Conservation (phyloP, 345 rosid genomes). For the Hypericum androsaemum region DNA sequence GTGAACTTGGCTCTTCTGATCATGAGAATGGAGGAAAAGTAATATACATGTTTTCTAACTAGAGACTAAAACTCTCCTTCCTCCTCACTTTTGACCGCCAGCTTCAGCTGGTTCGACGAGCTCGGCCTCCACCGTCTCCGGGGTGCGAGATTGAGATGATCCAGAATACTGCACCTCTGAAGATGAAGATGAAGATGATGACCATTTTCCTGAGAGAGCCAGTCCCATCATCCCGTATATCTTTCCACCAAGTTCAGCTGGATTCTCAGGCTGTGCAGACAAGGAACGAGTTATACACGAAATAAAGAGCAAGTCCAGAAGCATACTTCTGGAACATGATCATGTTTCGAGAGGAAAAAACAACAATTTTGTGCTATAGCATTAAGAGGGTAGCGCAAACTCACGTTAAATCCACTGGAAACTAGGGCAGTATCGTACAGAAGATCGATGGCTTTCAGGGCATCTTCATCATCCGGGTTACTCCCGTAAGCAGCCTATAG, state of each 20-base stretch:
- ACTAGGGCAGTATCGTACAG: conserved; percentile 83
- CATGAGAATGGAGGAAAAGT: no score
- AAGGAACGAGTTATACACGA: neutral
- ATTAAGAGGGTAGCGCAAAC: conserved; percentile 11
- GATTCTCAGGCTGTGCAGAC: conserved; percentile 73
- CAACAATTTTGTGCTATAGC: no score
- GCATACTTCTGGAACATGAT: no score
- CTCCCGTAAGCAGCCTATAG: conserved; percentile 65
- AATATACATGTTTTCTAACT: no score
- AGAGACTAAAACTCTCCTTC: neutral
- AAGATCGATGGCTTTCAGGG: conserved; percentile 80
- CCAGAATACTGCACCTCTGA: conserved; percentile 21
- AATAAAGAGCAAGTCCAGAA: neutral
- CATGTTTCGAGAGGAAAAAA: no score
- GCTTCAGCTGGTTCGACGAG: conserved; percentile 67
- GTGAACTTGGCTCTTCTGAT: no score
- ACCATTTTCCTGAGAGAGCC: conserved; percentile 85
- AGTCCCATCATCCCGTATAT: conserved; percentile 93
- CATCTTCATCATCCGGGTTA: conserved; percentile 68
- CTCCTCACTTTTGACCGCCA: conserved; percentile 55
- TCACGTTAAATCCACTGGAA: conserved; percentile 90
- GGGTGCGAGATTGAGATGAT: conserved; percentile 14
- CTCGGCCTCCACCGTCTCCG: conserved; percentile 65
- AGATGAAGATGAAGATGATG: conserved; percentile 7
- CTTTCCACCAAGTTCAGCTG: conserved; percentile 89